phyloP scores from a whole-genome alignment of 305 asterid genomes.

The Nicotiana rustica region DNA sequence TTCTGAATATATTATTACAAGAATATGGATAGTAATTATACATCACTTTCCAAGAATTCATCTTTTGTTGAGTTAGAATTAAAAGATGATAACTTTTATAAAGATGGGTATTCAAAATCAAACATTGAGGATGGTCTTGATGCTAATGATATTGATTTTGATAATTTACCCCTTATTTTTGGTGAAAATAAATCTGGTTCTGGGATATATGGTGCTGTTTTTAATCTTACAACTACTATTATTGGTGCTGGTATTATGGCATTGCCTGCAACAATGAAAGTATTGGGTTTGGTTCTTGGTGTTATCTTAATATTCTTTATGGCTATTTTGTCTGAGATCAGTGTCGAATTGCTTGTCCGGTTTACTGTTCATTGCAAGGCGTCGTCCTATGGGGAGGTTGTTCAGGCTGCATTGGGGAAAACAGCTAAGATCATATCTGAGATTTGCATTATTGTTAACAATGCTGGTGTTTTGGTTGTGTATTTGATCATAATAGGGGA shows the following conservation, averaged over 20 bases:
- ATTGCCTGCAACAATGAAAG: constrained; percentile 92
- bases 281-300: constrained; percentile 77
- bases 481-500: constrained; percentile 94
- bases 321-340: constrained; percentile 80
- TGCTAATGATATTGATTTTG: constrained; percentile 62
- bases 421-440: constrained; percentile 71
- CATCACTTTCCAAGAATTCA: constrained; percentile 42
- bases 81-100: constrained; percentile 53
- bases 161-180: constrained; percentile 74
- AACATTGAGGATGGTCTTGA: constrained; percentile 51
- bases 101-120: constrained; percentile 49
- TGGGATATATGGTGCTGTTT: constrained; percentile 79
- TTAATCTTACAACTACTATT: constrained; percentile 85
- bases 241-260: constrained; percentile 99
- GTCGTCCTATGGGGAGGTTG: constrained; percentile 85
- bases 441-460: constrained; percentile 82
- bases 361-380: constrained; percentile 85
- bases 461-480: constrained; percentile 87
- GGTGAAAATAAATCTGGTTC: constrained; percentile 68
- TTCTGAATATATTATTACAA: constrained; percentile 27
- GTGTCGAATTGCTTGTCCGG: constrained; percentile 77
- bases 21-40: constrained; percentile 69
- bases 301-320: constrained; percentile 65
- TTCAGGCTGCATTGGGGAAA: constrained; percentile 81
- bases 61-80: constrained; percentile 51